Base-by-base conservation (phyloP, 2,329 filamentous ascomycete genomes). In the Aschersonia sp. region DNA sequence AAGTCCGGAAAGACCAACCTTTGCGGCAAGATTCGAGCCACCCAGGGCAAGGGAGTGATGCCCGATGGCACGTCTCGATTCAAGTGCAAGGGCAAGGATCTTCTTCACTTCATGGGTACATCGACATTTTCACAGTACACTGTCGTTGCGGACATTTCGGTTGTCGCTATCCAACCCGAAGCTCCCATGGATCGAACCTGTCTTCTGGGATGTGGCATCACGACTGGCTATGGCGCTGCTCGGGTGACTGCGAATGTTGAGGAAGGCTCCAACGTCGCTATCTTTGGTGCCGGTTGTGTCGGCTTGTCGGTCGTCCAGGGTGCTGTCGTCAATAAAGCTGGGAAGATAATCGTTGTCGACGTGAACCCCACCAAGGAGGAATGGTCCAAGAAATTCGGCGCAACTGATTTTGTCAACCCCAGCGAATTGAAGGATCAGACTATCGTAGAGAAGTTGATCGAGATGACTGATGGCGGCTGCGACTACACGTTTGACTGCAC, bases 401-500 rank as follows among this genome's bases (percentile, higher is more conserved):
- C 88, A 33, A 97, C 92, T 14, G 78, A 97, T 68, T 98, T 98
- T 61, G 85, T 98, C 59, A 97, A 98, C 75, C 92, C 92, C 43
- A 81, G 76, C 50, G 83, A 90, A 67, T 71, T 90, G 52, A 73
- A 78, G 56, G 77, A 75, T 53, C 84, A 90, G 75, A 87, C 78
- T 51, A 85, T 97, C 57, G 87, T 94, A 59, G 87, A 95, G 61
- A 84, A 90, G 72, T 77, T 98, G 54, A 80, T 97, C 56, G 90
- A 97, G 69, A 88, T 97, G 84, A 98, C 92, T 2, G 92, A 97
- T 60, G 92, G 92, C 55, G 92, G 92, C 46, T 94, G 88, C 65
- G 92, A 98, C 72, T 97, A 96, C 74, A 98, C 92, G 45, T 98
- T 98, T 64, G 92, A 98, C 73, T 97, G 92, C 76, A 98, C 92